Percentiles rank a stretch among this genome's conserved stretches.
phyloP scores from a whole-genome alignment of 441 rosid genomes.

The Gossypium lobatum region DNA sequence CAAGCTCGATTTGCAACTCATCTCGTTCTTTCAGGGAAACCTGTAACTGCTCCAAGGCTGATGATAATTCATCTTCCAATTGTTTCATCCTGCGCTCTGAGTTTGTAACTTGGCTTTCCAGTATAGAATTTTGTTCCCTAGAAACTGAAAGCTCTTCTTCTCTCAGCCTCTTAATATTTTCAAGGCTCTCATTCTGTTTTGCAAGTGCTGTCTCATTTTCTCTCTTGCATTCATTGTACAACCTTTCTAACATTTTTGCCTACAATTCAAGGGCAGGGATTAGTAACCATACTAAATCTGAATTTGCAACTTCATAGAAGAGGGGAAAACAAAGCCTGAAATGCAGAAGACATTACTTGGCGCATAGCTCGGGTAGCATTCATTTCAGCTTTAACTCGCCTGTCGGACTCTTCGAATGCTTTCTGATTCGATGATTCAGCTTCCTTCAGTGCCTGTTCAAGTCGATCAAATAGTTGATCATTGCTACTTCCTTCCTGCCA shows the following conservation, averaged over 20 bases:
- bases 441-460: constrained; percentile 47
- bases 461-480: constrained; percentile 33
- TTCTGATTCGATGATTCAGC: constrained; percentile 43
- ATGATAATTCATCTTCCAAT: constrained; percentile 30
- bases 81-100: constrained; percentile 22
- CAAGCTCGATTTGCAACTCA: constrained; percentile 37
- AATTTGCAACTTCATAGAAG: neutral
- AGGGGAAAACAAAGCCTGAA: neutral
- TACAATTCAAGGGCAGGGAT: neutral
- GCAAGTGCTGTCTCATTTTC: constrained; percentile 33
- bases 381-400: constrained; percentile 54
- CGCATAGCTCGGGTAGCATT: constrained; percentile 30
- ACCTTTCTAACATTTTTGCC: neutral
- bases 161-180: constrained; percentile 34
- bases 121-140: constrained; percentile 31
- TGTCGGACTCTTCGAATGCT: constrained; percentile 45
- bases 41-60: constrained; percentile 33
- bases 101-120: constrained; percentile 30
- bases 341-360: constrained; percentile 28
- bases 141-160: constrained; percentile 39
- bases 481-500: constrained; percentile 39
- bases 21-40: constrained; percentile 37
- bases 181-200: constrained; percentile 33
- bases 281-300: neutral
- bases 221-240: constrained; percentile 32